Percentiles rank a stretch among this genome's conserved stretches.
These are phyloP conservation scores for Diaporthe ilicicola DNA, from an alignment of 2,329 filamentous ascomycete genomes.

Conservation along the genomic window DNA sequence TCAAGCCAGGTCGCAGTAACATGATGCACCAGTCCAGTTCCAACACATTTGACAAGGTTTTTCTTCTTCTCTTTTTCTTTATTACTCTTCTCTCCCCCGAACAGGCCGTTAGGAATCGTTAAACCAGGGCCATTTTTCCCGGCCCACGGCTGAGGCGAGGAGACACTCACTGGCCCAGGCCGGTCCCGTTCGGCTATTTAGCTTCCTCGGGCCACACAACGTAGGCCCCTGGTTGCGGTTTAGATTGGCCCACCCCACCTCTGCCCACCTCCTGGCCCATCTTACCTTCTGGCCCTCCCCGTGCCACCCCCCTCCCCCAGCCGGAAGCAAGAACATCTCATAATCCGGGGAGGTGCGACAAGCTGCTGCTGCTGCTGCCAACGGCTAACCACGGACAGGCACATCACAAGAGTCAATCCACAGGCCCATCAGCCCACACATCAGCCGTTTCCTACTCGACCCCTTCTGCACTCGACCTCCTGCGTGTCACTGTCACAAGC, in stretches of 20 bases:
- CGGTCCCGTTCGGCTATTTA: constrained; percentile 16
- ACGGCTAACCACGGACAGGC: constrained; percentile 19
- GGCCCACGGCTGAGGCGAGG: constrained; percentile 8
- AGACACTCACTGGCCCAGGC: neutral
- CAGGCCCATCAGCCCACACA: constrained; percentile 28
- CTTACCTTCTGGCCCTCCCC: neutral
- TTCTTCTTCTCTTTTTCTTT: neutral
- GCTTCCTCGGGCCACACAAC: neutral
- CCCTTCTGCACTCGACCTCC: neutral
- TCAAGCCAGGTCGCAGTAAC: neutral
- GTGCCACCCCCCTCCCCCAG: neutral
- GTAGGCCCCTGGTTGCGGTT: neutral
- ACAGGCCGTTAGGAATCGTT: neutral
- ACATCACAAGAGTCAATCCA: constrained; percentile 21
- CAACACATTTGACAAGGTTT: neutral
- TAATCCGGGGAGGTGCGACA: constrained; percentile 20
- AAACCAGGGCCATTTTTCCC: neutral
- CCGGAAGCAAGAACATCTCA: constrained; percentile 15
- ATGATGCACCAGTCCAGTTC: neutral
- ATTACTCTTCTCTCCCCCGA: too few relatives aligned
- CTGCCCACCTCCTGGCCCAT: constrained; percentile 7
- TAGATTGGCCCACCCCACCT: constrained; percentile 15
- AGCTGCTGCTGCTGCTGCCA: constrained; percentile 4
- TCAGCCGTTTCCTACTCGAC: constrained; percentile 25
- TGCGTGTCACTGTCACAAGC: constrained; percentile 3